phyloP scores from a whole-genome alignment of 2,329 filamentous ascomycete genomes.

The Leptographium lundbergii region DNA sequence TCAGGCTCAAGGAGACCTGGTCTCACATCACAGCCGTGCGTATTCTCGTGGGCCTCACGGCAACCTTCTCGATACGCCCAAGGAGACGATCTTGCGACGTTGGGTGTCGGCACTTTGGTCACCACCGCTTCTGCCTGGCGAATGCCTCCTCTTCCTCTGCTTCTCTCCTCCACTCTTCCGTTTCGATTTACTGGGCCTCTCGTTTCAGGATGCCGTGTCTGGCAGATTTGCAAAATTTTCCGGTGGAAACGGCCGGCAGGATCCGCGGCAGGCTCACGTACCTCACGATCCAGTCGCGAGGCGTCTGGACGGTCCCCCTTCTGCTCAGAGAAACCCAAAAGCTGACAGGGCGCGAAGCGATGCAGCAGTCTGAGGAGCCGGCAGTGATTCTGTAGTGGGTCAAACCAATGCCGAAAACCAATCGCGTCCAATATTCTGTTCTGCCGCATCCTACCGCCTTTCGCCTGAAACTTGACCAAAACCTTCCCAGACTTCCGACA shows the following conservation, averaged over 20 bases:
- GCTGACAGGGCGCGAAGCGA: too few relatives aligned
- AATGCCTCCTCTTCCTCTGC: too few relatives aligned
- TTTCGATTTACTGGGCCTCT: background rate
- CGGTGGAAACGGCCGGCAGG: background rate
- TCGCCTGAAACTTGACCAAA: background rate
- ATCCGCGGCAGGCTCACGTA: too few relatives aligned
- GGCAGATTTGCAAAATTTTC: background rate
- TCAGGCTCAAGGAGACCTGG: too few relatives aligned
- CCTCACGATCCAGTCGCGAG: background rate
- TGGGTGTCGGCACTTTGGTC: too few relatives aligned
- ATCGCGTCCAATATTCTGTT: background rate
- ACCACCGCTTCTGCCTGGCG: too few relatives aligned
- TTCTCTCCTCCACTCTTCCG: background rate
- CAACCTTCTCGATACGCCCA: too few relatives aligned
- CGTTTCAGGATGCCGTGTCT: background rate
- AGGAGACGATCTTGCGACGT: too few relatives aligned
- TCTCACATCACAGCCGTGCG: too few relatives aligned
- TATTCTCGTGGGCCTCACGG: too few relatives aligned
- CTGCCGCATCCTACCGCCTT: background rate
- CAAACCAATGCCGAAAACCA: background rate
- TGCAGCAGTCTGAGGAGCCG: background rate
- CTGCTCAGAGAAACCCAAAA: background rate
- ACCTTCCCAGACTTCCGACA: too few relatives aligned
- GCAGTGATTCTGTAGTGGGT: background rate
- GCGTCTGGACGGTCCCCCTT: background rate